Evolutionary conservation across 176 grass and related monocot species (phyloP), one percentile per base, ranked within the genome.

Genomic region (Zoysia pacifica): DNA sequence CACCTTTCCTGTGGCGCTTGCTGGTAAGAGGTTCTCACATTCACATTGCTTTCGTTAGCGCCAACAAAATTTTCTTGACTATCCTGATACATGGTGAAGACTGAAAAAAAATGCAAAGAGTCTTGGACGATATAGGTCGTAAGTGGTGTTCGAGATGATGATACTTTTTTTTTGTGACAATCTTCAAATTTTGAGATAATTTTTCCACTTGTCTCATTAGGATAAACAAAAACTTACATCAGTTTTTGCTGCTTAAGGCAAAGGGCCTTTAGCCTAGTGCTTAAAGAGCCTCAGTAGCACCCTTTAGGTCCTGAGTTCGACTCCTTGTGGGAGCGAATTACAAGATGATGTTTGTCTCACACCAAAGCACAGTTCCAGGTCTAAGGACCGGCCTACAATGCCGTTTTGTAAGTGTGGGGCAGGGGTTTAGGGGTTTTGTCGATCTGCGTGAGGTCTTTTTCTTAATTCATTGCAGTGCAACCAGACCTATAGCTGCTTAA

Each of bases 1-100:
- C 68, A 35, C 86, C 91, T 58, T 94, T 91, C 72, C 65, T 94
- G 80, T 94, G 88, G 91, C 86, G 72, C 63, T 84, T 91, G 80
- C 83, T 91, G 83, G 91, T 94, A 94, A 65, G n/a, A 59, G 10
- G 51, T 41, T 48, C 37, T 16, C 55, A 43, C 8, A 62, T 50
- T 50, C 5, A 9, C 3, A 9, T 18, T 45, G 3, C 39, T 63
- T 63, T 83, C 5, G 8, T 39, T 73, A 7, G 61, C n/a, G 36
- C 16, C 2, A 48, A n/a, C 6, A 0, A 12, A 28, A 28, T 28
- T 79, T 62, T 75, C 18, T 61, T 35, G 50, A 44, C 12, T n/a
- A 28, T 59, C 2, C 6, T 19, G 56, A 7, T 55, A 41, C 0
- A 2, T 44, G 1, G 18, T 74, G 74, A 75, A 68, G 18, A 7